These are phyloP conservation scores for Aspergillus bombycis DNA, from an alignment of 2,329 filamentous ascomycete species.

Conservation along the genomic window DNA sequence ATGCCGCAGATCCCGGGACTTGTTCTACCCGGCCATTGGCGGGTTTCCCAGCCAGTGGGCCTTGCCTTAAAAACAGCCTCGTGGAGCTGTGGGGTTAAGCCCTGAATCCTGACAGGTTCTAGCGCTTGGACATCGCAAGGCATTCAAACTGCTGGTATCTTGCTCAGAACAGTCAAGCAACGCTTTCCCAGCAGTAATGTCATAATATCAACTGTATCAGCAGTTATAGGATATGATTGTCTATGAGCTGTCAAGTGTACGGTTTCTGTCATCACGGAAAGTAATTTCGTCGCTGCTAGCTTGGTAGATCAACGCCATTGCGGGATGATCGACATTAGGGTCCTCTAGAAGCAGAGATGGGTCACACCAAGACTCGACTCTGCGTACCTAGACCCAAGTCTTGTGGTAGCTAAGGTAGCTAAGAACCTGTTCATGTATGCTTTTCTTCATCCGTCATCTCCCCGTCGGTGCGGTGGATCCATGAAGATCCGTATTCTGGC, in stretches of 20 bases:
- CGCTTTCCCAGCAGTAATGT: neutral
- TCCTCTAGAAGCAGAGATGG: constrained; percentile 7
- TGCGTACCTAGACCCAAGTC: constrained; percentile 12
- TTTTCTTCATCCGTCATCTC: neutral
- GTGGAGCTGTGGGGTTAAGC: constrained; percentile 28
- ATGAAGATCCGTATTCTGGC: neutral
- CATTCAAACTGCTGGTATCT: neutral
- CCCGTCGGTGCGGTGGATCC: neutral
- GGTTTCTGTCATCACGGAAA: neutral
- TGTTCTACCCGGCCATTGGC: constrained; percentile 8
- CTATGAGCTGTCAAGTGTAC: neutral
- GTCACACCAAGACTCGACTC: constrained; percentile 1
- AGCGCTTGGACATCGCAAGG: constrained; percentile 8
- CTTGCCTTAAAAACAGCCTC: constrained; percentile 26
- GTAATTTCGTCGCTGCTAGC: neutral
- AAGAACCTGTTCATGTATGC: neutral
- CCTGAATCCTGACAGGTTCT: constrained; percentile 24
- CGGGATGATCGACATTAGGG: constrained; percentile 19
- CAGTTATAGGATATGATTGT: neutral
- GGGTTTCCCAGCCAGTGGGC: constrained; percentile 15
- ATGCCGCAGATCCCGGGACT: constrained; percentile 22
- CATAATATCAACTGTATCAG: neutral
- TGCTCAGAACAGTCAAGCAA: neutral
- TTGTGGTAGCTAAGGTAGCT: neutral
- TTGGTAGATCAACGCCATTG: constrained; percentile 3